phyloP scores from a whole-genome alignment of 2,329 filamentous ascomycete species.

The Rachicladosporium sp. region DNA sequence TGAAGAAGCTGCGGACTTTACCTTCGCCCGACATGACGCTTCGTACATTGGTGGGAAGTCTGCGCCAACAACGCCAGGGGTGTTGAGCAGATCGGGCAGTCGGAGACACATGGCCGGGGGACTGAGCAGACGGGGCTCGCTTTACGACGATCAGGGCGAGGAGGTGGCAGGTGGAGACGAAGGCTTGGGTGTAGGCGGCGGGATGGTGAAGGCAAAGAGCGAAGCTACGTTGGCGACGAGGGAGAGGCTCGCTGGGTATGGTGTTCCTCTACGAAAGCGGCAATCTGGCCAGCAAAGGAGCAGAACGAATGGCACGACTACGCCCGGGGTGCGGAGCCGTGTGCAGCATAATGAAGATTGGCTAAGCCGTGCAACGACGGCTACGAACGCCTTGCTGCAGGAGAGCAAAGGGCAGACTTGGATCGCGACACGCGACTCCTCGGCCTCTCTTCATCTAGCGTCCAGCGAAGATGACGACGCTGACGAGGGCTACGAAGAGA shows the following conservation, averaged over 20 bases:
- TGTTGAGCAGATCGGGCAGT: conserved; percentile 32
- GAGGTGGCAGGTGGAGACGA: conserved; percentile 1
- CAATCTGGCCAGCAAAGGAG: conserved; percentile 15
- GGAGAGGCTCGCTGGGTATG: conserved; percentile 9
- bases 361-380: conserved; percentile 46
- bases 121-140: conserved; percentile 19
- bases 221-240: conserved; percentile 26
- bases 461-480: conserved; percentile 22
- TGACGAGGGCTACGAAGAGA: conserved; percentile 23
- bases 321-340: conserved; percentile 5
- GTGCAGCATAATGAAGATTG: conserved; percentile 38
- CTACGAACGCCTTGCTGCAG: conserved; percentile 43
- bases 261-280: conserved; percentile 9
- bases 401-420: conserved; percentile 53
- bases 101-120: conserved; percentile 20
- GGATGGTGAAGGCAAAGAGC: conserved; percentile 35
- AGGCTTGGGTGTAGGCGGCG: not conserved
- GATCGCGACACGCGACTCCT: conserved; percentile 44
- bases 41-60: conserved; percentile 39
- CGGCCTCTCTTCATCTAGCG: conserved; percentile 36
- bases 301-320: conserved; percentile 9
- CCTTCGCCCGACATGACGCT: conserved; percentile 20
- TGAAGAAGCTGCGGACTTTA: conserved; percentile 13
- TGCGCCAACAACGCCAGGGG: conserved; percentile 37
- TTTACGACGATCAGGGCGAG: conserved; percentile 16